A percentile compares a stretch with the other conserved stretches of the same genome.
Conservation (phyloP, 179 eudicot genomes). For the Amaranthus tricolor region DNA sequence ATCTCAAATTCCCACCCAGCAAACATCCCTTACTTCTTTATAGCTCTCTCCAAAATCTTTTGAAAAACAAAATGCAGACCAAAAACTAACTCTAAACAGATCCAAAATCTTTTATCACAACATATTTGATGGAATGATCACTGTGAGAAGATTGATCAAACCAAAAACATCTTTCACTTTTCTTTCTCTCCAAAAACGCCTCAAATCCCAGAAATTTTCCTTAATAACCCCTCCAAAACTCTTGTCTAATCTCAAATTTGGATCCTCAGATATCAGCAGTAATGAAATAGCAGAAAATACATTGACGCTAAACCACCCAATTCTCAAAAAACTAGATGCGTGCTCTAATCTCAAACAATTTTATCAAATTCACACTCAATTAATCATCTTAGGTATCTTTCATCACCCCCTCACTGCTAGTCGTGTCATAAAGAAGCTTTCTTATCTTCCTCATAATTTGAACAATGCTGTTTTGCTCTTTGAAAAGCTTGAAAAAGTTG, state of each 20-base stretch:
- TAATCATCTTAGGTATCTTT: conserved; percentile 45
- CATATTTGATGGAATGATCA: conserved; percentile 33
- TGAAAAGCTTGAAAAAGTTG: conserved; percentile 36
- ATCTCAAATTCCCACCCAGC: too few species aligned
- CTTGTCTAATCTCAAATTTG: conserved; percentile 24
- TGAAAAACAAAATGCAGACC: too few species aligned
- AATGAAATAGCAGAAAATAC: conserved; percentile 13
- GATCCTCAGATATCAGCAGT: background rate
- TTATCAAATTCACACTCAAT: conserved; percentile 53
- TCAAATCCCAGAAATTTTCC: conserved; percentile 40
- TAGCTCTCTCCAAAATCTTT: too few species aligned
- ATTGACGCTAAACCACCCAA: conserved; percentile 41
- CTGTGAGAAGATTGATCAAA: conserved; percentile 19
- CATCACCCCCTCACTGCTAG: conserved; percentile 51
- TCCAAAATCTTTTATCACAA: too few species aligned
- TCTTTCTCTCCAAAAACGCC: conserved; percentile 36
- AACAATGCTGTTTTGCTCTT: conserved; percentile 38
- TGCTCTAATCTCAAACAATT: conserved; percentile 31
- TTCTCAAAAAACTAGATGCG: conserved; percentile 44
- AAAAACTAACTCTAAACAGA: too few species aligned
- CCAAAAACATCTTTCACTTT: conserved; percentile 26
- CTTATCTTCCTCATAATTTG: conserved; percentile 35
- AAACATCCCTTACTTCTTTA: too few species aligned
- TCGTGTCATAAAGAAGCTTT: conserved; percentile 49
- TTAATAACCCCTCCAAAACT: conserved; percentile 37